Evolutionary conservation across 1,284 basidiomycete species (phyloP), one percentile per base, ranked within the genome.

Genomic region (Trichosporon asahii): DNA sequence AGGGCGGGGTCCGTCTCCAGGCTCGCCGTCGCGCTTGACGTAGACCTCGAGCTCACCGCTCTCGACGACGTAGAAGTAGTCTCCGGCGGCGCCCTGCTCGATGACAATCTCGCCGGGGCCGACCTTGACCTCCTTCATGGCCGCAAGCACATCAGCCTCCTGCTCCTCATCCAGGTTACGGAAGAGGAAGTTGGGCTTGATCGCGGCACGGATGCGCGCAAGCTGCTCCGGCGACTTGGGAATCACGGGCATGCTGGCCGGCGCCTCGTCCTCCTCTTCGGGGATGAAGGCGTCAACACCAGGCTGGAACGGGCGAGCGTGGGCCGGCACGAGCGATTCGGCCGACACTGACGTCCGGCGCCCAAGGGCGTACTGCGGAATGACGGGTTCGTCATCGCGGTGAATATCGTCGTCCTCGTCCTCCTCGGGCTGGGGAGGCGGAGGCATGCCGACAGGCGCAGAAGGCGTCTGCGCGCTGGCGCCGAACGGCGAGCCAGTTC

Each of bases 31-130:
- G 65, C 79, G 89, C 68, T 84, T 84, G 76, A 96, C 92, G 84
- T 90, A 98, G 78, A 95, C 93, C 78, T 97, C 89, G 70, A 99
- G 87, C 66, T 90, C 85, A 0, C 96, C 96, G 55, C 88, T 88
- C 84, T 99, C 97, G 74, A 98, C 94, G 69, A 98, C 92, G 84
- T 99, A 99, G 83, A 98, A 99, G 85, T 91, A 97, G 79, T 98
- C 95, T 66, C 96, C 96, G 46, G 94, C 92, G 74, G 95, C 96
- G 63, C 97, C 96, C 84, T 99, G 96, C 72, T 93, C 89, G 77
- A 99, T 98, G 71, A 99, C 91, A 33, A 93, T 90, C 71, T 94
- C 90, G 72, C 91, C 90, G 68, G 89, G 85, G 21, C 84, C 84
- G 14, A 94, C 89, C 15, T 85, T 87, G 70, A 90, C 88, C 84